Conservation (phyloP, 2,329 filamentous ascomycete species). For the Huntiella abstrusa region DNA sequence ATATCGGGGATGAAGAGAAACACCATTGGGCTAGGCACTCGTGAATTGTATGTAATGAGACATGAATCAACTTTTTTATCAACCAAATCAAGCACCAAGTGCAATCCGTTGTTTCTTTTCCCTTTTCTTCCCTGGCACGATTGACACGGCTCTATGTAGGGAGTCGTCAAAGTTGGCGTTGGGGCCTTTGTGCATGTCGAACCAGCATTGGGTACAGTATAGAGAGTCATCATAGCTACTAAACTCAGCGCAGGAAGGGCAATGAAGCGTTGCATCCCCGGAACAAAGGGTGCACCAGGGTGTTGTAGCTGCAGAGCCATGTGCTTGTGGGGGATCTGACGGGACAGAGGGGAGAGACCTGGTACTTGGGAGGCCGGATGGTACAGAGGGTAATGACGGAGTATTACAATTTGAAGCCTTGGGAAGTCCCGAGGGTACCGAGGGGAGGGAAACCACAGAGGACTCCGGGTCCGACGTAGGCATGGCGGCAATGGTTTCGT, state of each 20-base stretch:
- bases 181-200: conserved; percentile 56
- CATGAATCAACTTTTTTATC: neutral
- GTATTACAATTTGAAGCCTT: neutral
- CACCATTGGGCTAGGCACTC: no score
- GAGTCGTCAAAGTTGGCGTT: conserved; percentile 51
- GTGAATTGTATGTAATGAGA: no score
- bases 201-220: conserved; percentile 66
- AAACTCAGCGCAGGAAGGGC: conserved; percentile 51
- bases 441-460: neutral
- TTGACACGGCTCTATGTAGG: conserved; percentile 47
- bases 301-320: conserved; percentile 52
- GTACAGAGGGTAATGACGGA: conserved; percentile 22
- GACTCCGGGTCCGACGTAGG: no score
- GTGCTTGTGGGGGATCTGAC: conserved; percentile 14
- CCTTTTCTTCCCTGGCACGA: conserved; percentile 21
- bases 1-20: no score
- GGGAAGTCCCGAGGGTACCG: neutral
- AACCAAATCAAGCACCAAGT: conserved; percentile 18
- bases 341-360: conserved; percentile 16
- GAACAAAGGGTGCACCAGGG: conserved; percentile 71
- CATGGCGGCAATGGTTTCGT: no score
- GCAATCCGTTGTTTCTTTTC: conserved; percentile 16
- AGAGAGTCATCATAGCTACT: conserved; percentile 18
- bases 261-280: conserved; percentile 56
- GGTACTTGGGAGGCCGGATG: conserved; percentile 13